Evolutionary conservation across 2,329 filamentous ascomycete genomes (phyloP).

Genomic region (Stachybotrys chlorohalonatus): DNA sequence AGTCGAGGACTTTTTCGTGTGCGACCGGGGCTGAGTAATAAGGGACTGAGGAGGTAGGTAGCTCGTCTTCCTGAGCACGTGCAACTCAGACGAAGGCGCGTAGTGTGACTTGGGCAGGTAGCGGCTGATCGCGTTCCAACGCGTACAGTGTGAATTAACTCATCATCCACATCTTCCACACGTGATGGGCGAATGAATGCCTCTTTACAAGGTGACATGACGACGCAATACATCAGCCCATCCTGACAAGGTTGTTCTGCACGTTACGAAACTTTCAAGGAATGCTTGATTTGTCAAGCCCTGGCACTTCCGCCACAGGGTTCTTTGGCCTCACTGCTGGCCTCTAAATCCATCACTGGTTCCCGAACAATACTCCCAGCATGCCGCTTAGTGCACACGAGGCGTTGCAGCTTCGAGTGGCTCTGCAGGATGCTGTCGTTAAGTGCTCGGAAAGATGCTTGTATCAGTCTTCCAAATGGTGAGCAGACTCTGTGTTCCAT

Average conservation of each 20-base stretch:
- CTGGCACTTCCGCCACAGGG: neutral
- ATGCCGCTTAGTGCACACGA: slow-evolving; percentile 50
- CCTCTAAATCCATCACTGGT: no score
- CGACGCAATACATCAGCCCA: no score
- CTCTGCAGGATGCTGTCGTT: slow-evolving; percentile 76
- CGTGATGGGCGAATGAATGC: no score
- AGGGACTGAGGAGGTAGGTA: neutral
- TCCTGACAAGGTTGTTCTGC: no score
- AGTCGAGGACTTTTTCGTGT: no score
- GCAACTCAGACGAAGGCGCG: no score
- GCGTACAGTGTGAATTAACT: neutral
- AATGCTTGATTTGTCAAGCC: neutral
- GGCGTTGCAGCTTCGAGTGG: slow-evolving; percentile 56
- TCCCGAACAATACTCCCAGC: neutral
- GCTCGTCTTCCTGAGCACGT: no score
- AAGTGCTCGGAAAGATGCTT: slow-evolving; percentile 92
- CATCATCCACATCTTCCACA: neutral
- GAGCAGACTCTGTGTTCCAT: slow-evolving; percentile 5
- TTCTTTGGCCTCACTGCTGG: neutral
- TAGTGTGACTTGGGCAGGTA: no score
- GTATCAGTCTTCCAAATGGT: slow-evolving; percentile 97
- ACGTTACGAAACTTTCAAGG: neutral
- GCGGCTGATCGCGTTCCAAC: neutral
- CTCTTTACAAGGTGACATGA: no score
- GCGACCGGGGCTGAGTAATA: no score